Evolutionary conservation across 2,329 filamentous ascomycete species (phyloP).

Genomic region (Dothistroma pini): DNA sequence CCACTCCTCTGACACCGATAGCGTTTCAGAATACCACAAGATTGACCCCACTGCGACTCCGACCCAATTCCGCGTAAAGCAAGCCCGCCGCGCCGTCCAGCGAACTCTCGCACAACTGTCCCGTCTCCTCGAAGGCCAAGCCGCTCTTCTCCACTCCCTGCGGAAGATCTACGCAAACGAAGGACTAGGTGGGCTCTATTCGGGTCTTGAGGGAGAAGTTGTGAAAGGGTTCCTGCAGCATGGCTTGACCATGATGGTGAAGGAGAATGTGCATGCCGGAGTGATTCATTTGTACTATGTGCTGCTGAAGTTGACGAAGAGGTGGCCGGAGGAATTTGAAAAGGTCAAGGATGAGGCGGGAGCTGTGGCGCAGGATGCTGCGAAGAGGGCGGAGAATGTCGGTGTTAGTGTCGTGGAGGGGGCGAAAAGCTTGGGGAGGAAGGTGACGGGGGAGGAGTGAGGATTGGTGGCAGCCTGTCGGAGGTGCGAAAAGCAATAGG

Average conservation of each 20-base stretch:
- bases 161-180: constrained; percentile 46
- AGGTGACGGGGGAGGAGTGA: constrained; percentile 12
- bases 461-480: background rate
- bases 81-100: constrained; percentile 17
- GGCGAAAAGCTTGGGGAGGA: constrained; percentile 22
- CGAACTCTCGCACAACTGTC: constrained; percentile 14
- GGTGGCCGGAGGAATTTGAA: constrained; percentile 41
- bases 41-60: constrained; percentile 12
- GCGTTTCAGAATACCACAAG: constrained; percentile 17
- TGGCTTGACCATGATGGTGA: constrained; percentile 81
- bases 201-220: constrained; percentile 71
- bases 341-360: constrained; percentile 18
- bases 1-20: constrained; percentile 20
- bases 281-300: constrained; percentile 71
- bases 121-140: constrained; percentile 29
- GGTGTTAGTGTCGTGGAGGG: constrained; percentile 19
- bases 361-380: constrained; percentile 28
- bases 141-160: constrained; percentile 31
- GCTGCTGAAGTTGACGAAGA: constrained; percentile 48
- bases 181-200: constrained; percentile 67
- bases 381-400: constrained; percentile 29
- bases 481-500: background rate
- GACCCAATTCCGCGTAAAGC: constrained; percentile 8
- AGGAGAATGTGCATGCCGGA: constrained; percentile 69
- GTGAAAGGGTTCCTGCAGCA: constrained; percentile 82